Conservation (phyloP, 495 filamentous ascomycete genomes). For the Podospora pseudopauciseta region DNA sequence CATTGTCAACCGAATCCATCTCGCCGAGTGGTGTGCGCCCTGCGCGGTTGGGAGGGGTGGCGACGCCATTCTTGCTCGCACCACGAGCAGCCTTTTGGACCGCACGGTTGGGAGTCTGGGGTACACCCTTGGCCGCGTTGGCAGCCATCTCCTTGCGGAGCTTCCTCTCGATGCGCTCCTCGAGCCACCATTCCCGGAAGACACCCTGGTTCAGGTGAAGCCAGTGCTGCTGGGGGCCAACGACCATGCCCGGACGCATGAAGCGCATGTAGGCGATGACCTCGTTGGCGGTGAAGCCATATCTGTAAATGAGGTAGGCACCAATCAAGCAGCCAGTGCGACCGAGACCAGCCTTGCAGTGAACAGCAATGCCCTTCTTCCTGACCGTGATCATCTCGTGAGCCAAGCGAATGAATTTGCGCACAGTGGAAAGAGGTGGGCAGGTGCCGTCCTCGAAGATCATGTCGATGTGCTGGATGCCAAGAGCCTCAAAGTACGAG, state of each 20-base stretch:
- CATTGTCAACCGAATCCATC: constrained; percentile 72
- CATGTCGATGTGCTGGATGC: constrained; percentile 96
- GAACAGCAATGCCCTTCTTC: constrained; percentile 87
- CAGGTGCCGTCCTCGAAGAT: constrained; percentile 99
- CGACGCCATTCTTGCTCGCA: constrained; percentile 55
- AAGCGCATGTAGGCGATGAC: constrained; percentile 99
- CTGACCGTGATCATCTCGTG: constrained; percentile 89
- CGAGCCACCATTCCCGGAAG: constrained; percentile 98
- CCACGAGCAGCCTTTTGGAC: constrained; percentile 52
- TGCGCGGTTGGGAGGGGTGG: constrained; percentile 78
- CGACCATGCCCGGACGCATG: constrained; percentile 99
- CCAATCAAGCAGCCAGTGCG: constrained; percentile 93
- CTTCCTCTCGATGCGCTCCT: constrained; percentile 71
- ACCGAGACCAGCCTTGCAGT: constrained; percentile 97
- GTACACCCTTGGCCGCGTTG: constrained; percentile 40
- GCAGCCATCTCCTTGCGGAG: constrained; percentile 44
- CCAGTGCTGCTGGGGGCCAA: constrained; percentile 99
- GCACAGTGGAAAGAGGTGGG: constrained; percentile 77
- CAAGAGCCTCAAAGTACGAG: constrained; percentile 90
- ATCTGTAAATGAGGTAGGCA: constrained; percentile 93
- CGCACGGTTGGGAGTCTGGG: constrained; percentile 73
- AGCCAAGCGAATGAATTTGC: constrained; percentile 89
- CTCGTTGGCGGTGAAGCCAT: constrained; percentile 98
- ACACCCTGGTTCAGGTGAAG: constrained; percentile 92
- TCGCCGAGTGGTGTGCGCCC: constrained; percentile 84